Conservation (phyloP, 352 stramenopile genomes). For the Blastocystis sp. region DNA sequence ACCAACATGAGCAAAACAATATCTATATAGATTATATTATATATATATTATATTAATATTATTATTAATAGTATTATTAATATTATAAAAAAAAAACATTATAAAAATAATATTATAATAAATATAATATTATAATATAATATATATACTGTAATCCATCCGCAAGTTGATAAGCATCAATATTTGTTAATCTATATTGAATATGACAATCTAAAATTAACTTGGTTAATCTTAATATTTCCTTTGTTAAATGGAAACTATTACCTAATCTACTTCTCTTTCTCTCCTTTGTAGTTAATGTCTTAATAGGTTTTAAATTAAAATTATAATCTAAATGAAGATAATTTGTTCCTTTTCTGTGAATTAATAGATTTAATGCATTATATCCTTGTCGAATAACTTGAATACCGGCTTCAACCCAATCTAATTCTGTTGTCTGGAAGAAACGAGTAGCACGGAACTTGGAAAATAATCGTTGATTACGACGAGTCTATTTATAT, state of each 20-base stretch:
- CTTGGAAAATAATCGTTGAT: constrained; percentile 89
- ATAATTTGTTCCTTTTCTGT: constrained; percentile 97
- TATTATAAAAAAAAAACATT: too few relatives aligned
- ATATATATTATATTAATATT: too few relatives aligned
- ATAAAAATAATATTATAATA: too few relatives aligned
- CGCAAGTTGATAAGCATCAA: constrained; percentile 95
- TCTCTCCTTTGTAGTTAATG: constrained; percentile 95
- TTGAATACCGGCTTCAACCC: constrained; percentile 88
- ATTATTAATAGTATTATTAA: too few relatives aligned
- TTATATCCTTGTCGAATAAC: constrained; percentile 97
- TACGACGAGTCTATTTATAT: constrained; percentile 72
- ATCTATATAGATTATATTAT: too few relatives aligned
- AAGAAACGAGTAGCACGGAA: constrained; percentile 99
- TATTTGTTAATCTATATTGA: constrained; percentile 95
- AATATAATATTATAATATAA: too few relatives aligned
- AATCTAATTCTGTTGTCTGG: constrained; percentile 94
- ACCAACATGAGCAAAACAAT: constrained; percentile 91
- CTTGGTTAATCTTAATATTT: constrained; percentile 96
- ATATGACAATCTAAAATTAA: constrained; percentile 96
- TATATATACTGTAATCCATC: constrained; percentile 94
- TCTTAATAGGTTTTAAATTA: constrained; percentile 99
- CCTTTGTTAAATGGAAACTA: constrained; percentile 73
- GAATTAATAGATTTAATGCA: constrained; percentile 97
- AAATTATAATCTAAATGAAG: constrained; percentile 99
- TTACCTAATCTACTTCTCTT: constrained; percentile 95